phyloP scores from a whole-genome alignment of 2,329 filamentous ascomycete species.

The Fusarium drepaniforme region DNA sequence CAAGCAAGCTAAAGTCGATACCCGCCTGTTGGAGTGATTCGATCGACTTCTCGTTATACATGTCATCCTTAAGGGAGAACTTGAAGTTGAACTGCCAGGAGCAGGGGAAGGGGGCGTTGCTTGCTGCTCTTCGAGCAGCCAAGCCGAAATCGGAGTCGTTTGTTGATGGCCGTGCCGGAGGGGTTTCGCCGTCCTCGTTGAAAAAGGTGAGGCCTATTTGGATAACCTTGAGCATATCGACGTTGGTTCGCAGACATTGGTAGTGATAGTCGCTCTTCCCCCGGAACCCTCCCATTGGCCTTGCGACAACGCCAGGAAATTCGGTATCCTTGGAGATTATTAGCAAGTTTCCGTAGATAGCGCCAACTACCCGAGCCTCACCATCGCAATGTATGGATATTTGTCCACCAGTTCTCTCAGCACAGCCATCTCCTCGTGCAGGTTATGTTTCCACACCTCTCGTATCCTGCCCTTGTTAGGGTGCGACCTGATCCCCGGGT shows the following conservation, averaged over 20 bases:
- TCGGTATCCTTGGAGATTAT: slow-evolving; percentile 81
- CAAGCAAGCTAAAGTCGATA: slow-evolving; percentile 89
- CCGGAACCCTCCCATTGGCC: slow-evolving; percentile 93
- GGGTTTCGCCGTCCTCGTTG: slow-evolving; percentile 88
- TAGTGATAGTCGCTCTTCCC: slow-evolving; percentile 99
- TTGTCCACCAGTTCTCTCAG: slow-evolving; percentile 87
- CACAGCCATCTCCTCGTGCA: slow-evolving; percentile 90
- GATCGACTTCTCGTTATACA: slow-evolving; percentile 97
- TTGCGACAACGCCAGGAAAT: slow-evolving; percentile 96
- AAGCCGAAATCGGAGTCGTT: slow-evolving; percentile 55
- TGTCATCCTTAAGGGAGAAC: slow-evolving; percentile 93
- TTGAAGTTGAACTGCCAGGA: slow-evolving; percentile 99
- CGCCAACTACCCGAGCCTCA: slow-evolving; percentile 59
- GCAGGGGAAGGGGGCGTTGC: slow-evolving; percentile 75
- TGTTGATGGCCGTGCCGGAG: slow-evolving; percentile 74
- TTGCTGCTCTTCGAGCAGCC: slow-evolving; percentile 54
- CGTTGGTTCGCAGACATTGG: slow-evolving; percentile 96
- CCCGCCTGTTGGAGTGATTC: slow-evolving; percentile 90
- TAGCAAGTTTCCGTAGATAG: slow-evolving; percentile 17
- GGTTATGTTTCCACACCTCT: slow-evolving; percentile 94
- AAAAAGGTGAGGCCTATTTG: slow-evolving; percentile 96
- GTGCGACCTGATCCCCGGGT: slow-evolving; percentile 57
- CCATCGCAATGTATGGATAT: slow-evolving; percentile 98
- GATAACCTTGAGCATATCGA: slow-evolving; percentile 97
- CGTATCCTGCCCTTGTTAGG: slow-evolving; percentile 87